Evolutionary conservation across 192 early-diverging fungal genomes (phyloP).

Genomic region (Coemansia interrupta): DNA sequence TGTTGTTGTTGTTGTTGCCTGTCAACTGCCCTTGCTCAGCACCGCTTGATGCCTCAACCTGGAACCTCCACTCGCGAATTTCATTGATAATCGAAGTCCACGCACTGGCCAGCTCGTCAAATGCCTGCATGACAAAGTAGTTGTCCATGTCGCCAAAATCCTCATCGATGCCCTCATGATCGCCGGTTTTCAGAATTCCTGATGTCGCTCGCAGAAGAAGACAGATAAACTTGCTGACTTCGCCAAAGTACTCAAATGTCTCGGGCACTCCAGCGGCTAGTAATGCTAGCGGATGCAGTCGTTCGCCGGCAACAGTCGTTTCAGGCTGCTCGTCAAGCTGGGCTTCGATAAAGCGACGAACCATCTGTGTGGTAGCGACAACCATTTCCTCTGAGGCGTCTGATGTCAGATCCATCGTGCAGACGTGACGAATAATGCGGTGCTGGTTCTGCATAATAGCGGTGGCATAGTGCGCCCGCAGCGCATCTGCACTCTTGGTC

Average conservation of each 20-base stretch:
- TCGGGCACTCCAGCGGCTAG: conserved; percentile 36
- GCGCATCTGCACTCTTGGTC: conserved; percentile 17
- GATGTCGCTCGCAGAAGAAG: conserved; percentile 36
- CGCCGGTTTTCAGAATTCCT: conserved; percentile 32
- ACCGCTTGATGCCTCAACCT: conserved; percentile 14
- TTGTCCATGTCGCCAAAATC: conserved; percentile 53
- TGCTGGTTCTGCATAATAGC: conserved; percentile 44
- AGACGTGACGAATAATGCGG: conserved; percentile 42
- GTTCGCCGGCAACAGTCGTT: conserved; percentile 19
- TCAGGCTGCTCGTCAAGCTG: conserved; percentile 39
- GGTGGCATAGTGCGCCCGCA: conserved; percentile 36
- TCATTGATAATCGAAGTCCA: conserved; percentile 43
- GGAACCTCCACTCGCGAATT: conserved; percentile 35
- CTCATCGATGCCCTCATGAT: conserved; percentile 30
- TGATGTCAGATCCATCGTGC: conserved; percentile 35
- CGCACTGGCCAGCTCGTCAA: conserved; percentile 49
- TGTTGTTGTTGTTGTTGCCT: not conserved
- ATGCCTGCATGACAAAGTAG: conserved; percentile 55
- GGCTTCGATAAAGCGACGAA: conserved; percentile 46
- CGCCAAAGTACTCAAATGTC: conserved; percentile 45
- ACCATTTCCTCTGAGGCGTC: conserved; percentile 45
- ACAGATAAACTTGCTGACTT: conserved; percentile 45
- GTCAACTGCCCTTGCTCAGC: not conserved
- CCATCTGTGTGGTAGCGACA: conserved; percentile 48
- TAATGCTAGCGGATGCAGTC: conserved; percentile 34